Evolutionary conservation across 2,329 filamentous ascomycete species (phyloP), one percentile per base, ranked within the genome.

Genomic region (Fusarium liriodendri): DNA sequence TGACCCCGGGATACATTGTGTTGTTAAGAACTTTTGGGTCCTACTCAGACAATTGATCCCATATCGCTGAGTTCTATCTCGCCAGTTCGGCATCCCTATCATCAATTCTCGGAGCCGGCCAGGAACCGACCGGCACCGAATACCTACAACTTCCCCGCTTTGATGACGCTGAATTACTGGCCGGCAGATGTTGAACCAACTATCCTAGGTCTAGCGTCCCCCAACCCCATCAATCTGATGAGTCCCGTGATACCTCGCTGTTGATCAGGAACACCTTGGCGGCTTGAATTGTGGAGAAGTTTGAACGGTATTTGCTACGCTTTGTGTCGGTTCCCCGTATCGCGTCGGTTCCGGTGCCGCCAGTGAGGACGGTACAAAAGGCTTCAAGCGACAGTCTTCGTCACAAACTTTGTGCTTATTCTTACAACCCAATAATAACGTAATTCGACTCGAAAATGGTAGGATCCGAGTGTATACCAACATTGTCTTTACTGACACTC

Each of bases 101-200:
- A 27, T 52, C 25, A 2, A 54, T 20, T 13, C 47, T 54, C 47
- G 47, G 47, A 54, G 47, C 47, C 47, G 47, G 47, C 4, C 18
- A 54, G 47, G 47, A 54, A 32, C 47, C 47, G 47, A 54, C 47
- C 55, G 55, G 55, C 55, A 58, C 55, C 55, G 55, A 58, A 57
- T 18, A 37, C 7, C 22, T 47, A 27, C 42, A 22, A 18, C 13
- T 58, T 38, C 55, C 55, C 55, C 55, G 33, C 55, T 58, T 29
- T 38, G 55, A 58, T 58, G 35, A 29, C 55, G 22, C 11, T 40
- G 32, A 20, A 32, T 55, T 35, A 52, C 47, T 52, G 47, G 47
- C 32, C 20, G 6, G 35, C 18, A 9, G 5, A 2, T 10, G 22
- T n/a, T 37, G 18, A 40, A 38, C 55, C 55, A 58, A 58, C 55